Evolutionary conservation across 2,329 filamentous ascomycete species (phyloP), one percentile per base, ranked within the genome.

Genomic region (Apiospora arundinis): DNA sequence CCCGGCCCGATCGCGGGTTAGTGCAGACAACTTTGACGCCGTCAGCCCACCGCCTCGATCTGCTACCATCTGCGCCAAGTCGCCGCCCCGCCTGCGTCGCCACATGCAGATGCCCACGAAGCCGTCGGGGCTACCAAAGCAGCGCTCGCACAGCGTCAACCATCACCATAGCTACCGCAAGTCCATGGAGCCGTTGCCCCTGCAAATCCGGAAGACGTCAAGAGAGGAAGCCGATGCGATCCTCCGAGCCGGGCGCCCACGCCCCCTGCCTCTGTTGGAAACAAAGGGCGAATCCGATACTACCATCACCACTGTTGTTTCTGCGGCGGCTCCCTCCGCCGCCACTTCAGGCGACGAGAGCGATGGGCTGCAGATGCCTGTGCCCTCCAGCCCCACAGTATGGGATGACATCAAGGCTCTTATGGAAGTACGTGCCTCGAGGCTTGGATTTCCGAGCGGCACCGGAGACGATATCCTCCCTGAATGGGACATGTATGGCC

Each of bases 401-500:
- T 67, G 56, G 69, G 71, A 71, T 49, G 71, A 73, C 63, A 70
- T 73, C 67, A 66, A 70, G 23, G 60, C 45, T 4, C 65, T 71
- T n/a, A 68, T 67, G 60, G 70, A 72, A 28, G 37, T 72, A 14
- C 68, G 69, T 18, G 40, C 67, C 32, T 69, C 67, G 67, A 40
- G 56, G 32, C 66, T 68, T 32, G 66, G 66, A 9, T 48, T 48
- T 21, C 44, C 66, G 18, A 40, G 56, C 32, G 66, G 42, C 25
- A 48, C 32, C 45, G 67, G 67, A 21, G 67, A 69, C 32, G 67
- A 69, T 46, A 69, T 69, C 37, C 67, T 46, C 46, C 67, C 82
- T 4, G 81, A 81, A 5, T 87, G 84, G 85, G 85, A 84, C 73
- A 83, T 86, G 76, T 87, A 84, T 40, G 83, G 85, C 16, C 76